phyloP scores from a whole-genome alignment of 1,284 basidiomycete genomes.

The Rhizoctonia solani region DNA sequence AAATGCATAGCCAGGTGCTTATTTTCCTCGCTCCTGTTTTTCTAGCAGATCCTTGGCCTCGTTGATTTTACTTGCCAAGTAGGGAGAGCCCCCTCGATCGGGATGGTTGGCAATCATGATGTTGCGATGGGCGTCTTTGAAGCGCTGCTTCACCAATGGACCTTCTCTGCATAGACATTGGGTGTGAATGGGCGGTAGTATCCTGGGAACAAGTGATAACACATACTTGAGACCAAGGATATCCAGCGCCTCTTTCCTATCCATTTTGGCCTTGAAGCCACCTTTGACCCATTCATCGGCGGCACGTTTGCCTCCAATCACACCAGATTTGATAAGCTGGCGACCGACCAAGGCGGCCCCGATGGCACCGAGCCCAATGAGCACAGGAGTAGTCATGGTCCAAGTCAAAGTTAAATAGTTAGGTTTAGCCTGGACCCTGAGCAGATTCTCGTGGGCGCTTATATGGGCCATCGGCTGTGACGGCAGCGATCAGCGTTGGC shows the following conservation, averaged over 20 bases:
- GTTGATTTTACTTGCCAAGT: constrained; percentile 97
- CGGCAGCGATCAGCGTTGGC: background rate
- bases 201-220: background rate
- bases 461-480: constrained; percentile 6
- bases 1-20: background rate
- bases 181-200: background rate
- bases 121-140: constrained; percentile 89
- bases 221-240: constrained; percentile 91
- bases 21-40: constrained; percentile 53
- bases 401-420: background rate
- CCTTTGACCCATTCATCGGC: constrained; percentile 88
- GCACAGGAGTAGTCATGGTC: constrained; percentile 61
- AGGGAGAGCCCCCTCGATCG: constrained; percentile 93
- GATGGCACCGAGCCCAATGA: constrained; percentile 78
- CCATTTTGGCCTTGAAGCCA: constrained; percentile 96
- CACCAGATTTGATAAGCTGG: constrained; percentile 61
- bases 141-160: constrained; percentile 64
- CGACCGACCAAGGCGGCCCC: constrained; percentile 80
- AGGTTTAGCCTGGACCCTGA: constrained; percentile 4
- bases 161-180: constrained; percentile 64
- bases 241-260: constrained; percentile 87
- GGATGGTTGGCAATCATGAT: constrained; percentile 97
- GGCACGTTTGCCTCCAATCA: constrained; percentile 55
- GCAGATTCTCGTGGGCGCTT: constrained; percentile 2
- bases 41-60: constrained; percentile 88